Evolutionary conservation across 345 rosid genomes (phyloP).

Genomic region (Alliaria petiolata): DNA sequence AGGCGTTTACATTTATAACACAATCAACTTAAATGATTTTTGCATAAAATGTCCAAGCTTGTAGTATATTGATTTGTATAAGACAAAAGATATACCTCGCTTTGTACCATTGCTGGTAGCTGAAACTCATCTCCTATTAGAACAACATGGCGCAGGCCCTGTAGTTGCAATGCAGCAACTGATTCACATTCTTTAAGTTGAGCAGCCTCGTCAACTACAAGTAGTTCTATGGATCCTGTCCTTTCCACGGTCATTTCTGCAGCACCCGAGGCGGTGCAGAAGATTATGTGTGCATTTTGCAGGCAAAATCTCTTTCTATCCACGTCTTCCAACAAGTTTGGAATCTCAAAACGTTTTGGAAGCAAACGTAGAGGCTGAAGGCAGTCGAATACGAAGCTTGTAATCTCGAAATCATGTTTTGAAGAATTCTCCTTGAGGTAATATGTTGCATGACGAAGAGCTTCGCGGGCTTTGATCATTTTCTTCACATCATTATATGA

Average conservation of each 20-base stretch:
- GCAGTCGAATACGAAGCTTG: background rate
- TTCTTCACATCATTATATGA: constrained; percentile 17
- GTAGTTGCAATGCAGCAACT: constrained; percentile 39
- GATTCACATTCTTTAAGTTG: constrained; percentile 52
- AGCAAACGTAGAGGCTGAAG: constrained; percentile 10
- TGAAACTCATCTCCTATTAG: constrained; percentile 48
- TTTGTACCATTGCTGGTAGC: constrained; percentile 45
- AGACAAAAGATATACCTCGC: constrained; percentile 28
- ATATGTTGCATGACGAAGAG: constrained; percentile 1
- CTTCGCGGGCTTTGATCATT: constrained; percentile 14
- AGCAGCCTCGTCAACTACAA: constrained; percentile 54
- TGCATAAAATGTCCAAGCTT: too few relatives aligned
- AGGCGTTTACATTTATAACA: too few relatives aligned
- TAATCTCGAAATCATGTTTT: background rate
- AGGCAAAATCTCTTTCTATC: constrained; percentile 14
- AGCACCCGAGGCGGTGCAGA: constrained; percentile 44
- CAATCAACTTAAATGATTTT: too few relatives aligned
- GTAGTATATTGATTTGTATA: background rate
- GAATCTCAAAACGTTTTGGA: background rate
- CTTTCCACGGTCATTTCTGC: constrained; percentile 11
- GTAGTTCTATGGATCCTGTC: constrained; percentile 12
- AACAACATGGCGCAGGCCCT: constrained; percentile 36
- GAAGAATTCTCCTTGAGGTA: background rate
- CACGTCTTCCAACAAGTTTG: background rate
- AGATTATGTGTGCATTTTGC: constrained; percentile 32